These are phyloP conservation scores for Dothistroma pini DNA, from an alignment of 2,329 filamentous ascomycete genomes.

Conservation along the genomic window DNA sequence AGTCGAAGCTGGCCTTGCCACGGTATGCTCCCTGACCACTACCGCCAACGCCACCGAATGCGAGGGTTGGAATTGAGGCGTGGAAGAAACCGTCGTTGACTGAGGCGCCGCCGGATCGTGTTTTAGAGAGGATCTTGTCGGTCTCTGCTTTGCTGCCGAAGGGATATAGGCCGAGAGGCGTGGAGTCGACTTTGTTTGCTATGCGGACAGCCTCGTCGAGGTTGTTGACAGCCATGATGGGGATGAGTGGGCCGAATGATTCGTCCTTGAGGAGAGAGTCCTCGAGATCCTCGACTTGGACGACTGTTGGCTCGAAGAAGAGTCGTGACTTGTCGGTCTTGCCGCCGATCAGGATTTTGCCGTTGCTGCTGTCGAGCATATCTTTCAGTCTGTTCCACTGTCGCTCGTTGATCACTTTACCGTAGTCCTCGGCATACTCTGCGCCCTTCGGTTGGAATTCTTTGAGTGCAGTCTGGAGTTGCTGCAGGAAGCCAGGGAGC, in stretches of 20 bases:
- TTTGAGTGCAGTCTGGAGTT: slow-evolving; percentile 66
- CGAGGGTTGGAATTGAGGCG: slow-evolving; percentile 63
- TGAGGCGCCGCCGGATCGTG: slow-evolving; percentile 50
- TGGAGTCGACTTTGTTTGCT: slow-evolving; percentile 76
- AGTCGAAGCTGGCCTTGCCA: slow-evolving; percentile 69
- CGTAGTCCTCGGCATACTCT: slow-evolving; percentile 72
- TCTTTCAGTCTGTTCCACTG: slow-evolving; percentile 81
- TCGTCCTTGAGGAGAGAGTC: slow-evolving; percentile 80
- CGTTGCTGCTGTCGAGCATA: slow-evolving; percentile 80
- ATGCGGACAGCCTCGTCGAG: slow-evolving; percentile 83
- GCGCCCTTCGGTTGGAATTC: slow-evolving; percentile 83
- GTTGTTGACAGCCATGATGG: slow-evolving; percentile 71
- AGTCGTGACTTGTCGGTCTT: slow-evolving; percentile 73
- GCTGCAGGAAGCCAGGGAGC: slow-evolving; percentile 59
- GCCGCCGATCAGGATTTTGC: slow-evolving; percentile 84
- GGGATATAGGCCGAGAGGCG: slow-evolving; percentile 77
- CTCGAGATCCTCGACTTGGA: slow-evolving; percentile 70
- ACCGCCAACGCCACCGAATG: slow-evolving; percentile 80
- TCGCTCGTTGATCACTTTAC: slow-evolving; percentile 72
- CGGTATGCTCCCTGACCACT: slow-evolving; percentile 74
- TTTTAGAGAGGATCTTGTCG: slow-evolving; percentile 54
- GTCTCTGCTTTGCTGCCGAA: slow-evolving; percentile 81
- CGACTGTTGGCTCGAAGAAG: slow-evolving; percentile 89
- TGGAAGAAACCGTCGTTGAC: slow-evolving; percentile 64
- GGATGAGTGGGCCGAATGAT: slow-evolving; percentile 89